Conservation (phyloP, 495 filamentous ascomycete genomes). For the Aspergillus nidulans region DNA sequence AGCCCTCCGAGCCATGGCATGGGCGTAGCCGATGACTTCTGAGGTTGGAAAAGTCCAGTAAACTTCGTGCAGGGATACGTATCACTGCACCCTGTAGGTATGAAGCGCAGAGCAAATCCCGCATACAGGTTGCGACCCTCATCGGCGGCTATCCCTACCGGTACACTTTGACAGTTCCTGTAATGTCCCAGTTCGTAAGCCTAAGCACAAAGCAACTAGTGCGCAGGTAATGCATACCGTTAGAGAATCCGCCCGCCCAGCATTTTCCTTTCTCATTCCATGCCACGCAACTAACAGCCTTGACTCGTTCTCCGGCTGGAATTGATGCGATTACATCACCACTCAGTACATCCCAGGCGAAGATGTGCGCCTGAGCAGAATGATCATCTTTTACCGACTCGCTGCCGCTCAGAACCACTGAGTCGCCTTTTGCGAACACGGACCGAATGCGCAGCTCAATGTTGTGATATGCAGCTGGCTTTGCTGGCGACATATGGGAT, state of each 20-base stretch:
- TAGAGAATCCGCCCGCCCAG: slow-evolving; percentile 59
- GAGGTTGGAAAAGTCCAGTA: background rate
- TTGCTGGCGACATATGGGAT: background rate
- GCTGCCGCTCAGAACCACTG: slow-evolving; percentile 76
- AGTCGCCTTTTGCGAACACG: slow-evolving; percentile 67
- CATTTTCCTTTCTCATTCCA: slow-evolving; percentile 68
- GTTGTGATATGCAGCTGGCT: slow-evolving; percentile 49
- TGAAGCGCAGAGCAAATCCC: too few species aligned
- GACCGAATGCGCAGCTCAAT: slow-evolving; percentile 67
- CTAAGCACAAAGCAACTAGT: slow-evolving; percentile 7
- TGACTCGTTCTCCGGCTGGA: slow-evolving; percentile 52
- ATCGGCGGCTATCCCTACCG: slow-evolving; percentile 7
- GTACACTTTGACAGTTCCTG: slow-evolving; percentile 26
- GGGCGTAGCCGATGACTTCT: too few species aligned
- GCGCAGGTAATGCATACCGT: slow-evolving; percentile 40
- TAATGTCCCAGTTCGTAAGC: background rate
- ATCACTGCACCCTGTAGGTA: too few species aligned
- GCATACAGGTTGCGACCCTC: too few species aligned
- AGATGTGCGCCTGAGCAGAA: slow-evolving; percentile 57
- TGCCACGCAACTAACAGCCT: slow-evolving; percentile 59
- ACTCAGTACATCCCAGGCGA: slow-evolving; percentile 85
- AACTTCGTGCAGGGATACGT: background rate
- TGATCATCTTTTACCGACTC: slow-evolving; percentile 49
- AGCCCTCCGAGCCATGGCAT: too few species aligned
- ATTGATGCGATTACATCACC: slow-evolving; percentile 63